Base-by-base conservation (phyloP, 2,329 filamentous ascomycete genomes). In the Penicillium sp. region DNA sequence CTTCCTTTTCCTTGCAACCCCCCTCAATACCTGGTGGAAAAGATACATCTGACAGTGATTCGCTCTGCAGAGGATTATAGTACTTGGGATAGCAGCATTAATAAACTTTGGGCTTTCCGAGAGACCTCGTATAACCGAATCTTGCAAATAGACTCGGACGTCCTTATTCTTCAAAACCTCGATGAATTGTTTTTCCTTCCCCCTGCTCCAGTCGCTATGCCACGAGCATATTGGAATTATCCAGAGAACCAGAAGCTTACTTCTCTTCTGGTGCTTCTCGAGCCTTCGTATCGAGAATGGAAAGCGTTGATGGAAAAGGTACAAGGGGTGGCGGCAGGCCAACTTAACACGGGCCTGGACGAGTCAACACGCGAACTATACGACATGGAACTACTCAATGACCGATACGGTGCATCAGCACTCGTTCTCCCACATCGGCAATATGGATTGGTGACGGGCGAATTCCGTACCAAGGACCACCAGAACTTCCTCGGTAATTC, bases 151-250 rank as follows among this genome's bases (percentile, higher is more conserved):
- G 83, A 90, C 67, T 86, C 85, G 8, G 87, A 90, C 64, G 77
- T 83, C 21, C 81, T 81, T 1, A 72, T 90, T 3, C 77, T 88
- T 3, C 76, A 85, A 58, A 71, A 77, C 21, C 81, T 90, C 77
- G 88, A 91, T 62, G 86, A 90, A 55, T 77, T 90, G 0, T 91
- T 91, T 71, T 79, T 87, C 26, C 75, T 88, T 1, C 88, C 87
- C 0, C 67, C 74, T 1, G 78, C 81, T 1, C 75, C 81, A 1
- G 79, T 87, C 3, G 86, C 86, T 2, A 86, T 90, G 81, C 85
- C 87, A 1, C 81, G 84, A 30, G 88, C 87, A 8, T 90, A 90
- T 68, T 90, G 87, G 87, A 74, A 84, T 1, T 76, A 81, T 5
- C 81, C 81, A 0, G 73, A 78, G 0, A 75, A 74, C 8, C 76